phyloP scores from a whole-genome alignment of 345 rosid genomes.

The Eucalyptus brandiana region DNA sequence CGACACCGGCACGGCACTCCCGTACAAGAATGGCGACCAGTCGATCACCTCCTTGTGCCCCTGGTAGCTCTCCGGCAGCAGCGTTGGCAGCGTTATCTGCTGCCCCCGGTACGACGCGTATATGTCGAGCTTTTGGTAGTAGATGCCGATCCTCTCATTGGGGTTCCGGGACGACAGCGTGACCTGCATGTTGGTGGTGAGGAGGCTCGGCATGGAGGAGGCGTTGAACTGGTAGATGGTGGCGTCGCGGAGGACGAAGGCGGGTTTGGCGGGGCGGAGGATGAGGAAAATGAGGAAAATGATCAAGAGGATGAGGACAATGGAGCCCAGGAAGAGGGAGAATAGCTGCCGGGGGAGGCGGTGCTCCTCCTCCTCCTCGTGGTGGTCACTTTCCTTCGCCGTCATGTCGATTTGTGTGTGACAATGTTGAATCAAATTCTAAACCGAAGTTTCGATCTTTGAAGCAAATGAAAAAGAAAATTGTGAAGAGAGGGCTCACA shows the following conservation, averaged over 20 bases:
- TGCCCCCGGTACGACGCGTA: constrained; percentile 65
- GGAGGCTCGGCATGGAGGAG: constrained; percentile 19
- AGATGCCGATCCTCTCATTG: constrained; percentile 46
- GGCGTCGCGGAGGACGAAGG: constrained; percentile 56
- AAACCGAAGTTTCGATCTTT: neutral
- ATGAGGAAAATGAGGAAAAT: constrained; percentile 15
- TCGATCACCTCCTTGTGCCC: constrained; percentile 42
- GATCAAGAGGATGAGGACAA: neutral
- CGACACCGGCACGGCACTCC: constrained; percentile 33
- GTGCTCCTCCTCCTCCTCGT: constrained; percentile 1
- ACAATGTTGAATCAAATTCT: neutral
- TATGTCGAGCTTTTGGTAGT: constrained; percentile 33
- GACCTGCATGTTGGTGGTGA: constrained; percentile 43
- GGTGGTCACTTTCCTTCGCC: constrained; percentile 17
- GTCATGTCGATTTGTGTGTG: constrained; percentile 3
- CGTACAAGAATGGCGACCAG: constrained; percentile 67
- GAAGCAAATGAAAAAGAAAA: neutral
- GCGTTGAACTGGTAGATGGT: constrained; percentile 44
- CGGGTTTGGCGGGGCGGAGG: constrained; percentile 57
- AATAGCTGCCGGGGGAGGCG: neutral
- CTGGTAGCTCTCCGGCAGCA: constrained; percentile 50
- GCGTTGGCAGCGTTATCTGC: constrained; percentile 41
- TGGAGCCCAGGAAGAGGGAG: neutral
- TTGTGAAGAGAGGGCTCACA: neutral
- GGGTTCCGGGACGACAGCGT: constrained; percentile 60